Evolutionary conservation across 805 yeast species (phyloP), one percentile per base, ranked within the genome.

Genomic region (Monosporozyma aerobia): DNA sequence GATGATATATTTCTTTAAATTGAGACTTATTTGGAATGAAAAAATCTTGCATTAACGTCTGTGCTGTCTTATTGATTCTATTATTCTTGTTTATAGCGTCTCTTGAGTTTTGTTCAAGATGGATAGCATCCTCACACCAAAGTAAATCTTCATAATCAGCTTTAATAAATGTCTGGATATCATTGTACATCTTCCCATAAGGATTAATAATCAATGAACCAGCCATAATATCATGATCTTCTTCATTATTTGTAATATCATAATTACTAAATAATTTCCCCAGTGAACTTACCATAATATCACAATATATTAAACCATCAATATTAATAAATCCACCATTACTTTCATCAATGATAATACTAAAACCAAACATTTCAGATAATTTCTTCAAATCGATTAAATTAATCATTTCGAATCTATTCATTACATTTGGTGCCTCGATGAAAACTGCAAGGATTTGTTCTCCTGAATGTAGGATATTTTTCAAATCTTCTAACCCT

Each of bases 401-500:
- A 65, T 95, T 80, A 1, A 97, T 96, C 46, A 96, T 85, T 63
- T 82, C 85, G 56, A 95, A 73, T 43, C 23, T 22, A 55, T 90
- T 72, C n/a, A 98, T 98, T 67, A 90, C 90, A 0, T 96, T 85
- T 1, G 99, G 99, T 55, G 95, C 85, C 69, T 94, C 99, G 65
- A 96, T 85, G 64, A 88, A 87, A 40, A 94, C 76, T 0, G 87
- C 87, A 58, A 87, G 66, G n/a, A 87, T 81, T 54, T 77, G 79
- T 57, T 80, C 83, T 16, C 90, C 90, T 0, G 77, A 55, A 51
- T 77, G 79, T 53, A 94, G 75, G 48, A 77, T 71, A 5, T 60
- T 59, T 62, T 88, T 94, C 43, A 94, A 69, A 50, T 82, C 82
- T 10, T 73, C 76, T 68, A 69, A 62, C 1, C 89, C 77, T 4